phyloP scores from a whole-genome alignment of 768 basidiomycete genomes.

The Auriscalpium vulgare region DNA sequence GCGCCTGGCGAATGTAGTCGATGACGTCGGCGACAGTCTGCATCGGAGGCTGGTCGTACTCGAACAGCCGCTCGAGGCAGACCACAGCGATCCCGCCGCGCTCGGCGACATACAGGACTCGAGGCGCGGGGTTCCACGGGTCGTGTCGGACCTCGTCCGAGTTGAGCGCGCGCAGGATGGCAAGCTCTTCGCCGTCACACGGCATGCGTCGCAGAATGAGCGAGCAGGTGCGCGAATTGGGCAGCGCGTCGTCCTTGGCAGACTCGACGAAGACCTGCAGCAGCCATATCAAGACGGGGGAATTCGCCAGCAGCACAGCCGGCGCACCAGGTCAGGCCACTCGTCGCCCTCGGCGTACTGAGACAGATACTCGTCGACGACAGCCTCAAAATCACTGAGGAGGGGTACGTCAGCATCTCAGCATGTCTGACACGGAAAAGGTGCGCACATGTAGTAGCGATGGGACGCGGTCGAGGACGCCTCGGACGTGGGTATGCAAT shows the following conservation, averaged over 20 bases:
- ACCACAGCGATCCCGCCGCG: constrained; percentile 34
- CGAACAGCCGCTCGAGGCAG: constrained; percentile 36
- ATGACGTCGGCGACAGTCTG: constrained; percentile 39
- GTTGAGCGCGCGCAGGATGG: constrained; percentile 37
- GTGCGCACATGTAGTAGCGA: constrained; percentile 6
- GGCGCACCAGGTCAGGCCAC: constrained; percentile 3
- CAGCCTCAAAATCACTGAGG: constrained; percentile 8
- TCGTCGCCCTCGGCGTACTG: neutral
- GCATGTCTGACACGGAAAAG: too few relatives aligned
- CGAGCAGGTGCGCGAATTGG: neutral
- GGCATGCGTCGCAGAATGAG: constrained; percentile 9
- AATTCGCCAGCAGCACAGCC: neutral
- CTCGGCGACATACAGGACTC: constrained; percentile 36
- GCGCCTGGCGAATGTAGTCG: constrained; percentile 42
- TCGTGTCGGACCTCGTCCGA: constrained; percentile 35
- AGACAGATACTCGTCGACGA: constrained; percentile 13
- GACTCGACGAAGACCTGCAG: constrained; percentile 9
- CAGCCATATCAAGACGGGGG: neutral
- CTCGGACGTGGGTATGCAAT: constrained; percentile 5
- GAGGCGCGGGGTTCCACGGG: constrained; percentile 48
- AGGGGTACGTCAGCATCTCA: too few relatives aligned
- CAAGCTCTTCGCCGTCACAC: constrained; percentile 24
- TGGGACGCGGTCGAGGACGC: constrained; percentile 12
- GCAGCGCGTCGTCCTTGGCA: neutral
- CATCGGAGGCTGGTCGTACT: constrained; percentile 39